A percentile compares a stretch with the other conserved stretches of the same genome.
Evolutionary conservation across 2,329 filamentous ascomycete genomes (phyloP).

Genomic region (Apiospora malaysiana): DNA sequence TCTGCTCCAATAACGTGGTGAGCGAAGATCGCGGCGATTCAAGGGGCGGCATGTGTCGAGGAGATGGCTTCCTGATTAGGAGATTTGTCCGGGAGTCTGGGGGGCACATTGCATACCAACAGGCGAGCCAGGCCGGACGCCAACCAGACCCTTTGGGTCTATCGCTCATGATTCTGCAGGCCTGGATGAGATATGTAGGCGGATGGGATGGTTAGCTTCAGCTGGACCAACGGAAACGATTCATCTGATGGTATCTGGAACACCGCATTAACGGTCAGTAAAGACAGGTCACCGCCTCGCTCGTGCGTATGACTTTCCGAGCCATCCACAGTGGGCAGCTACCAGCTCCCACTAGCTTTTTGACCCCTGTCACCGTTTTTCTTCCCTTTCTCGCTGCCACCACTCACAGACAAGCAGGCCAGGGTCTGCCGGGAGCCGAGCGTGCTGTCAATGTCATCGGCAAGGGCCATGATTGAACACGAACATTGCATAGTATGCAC

Average conservation of each 20-base stretch:
- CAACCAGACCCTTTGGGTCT: neutral
- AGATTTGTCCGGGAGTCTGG: slow-evolving; percentile 1
- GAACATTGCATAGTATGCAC: neutral
- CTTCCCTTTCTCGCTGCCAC: neutral
- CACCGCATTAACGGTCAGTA: neutral
- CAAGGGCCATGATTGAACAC: neutral
- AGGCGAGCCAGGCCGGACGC: neutral
- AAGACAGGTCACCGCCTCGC: slow-evolving; percentile 1
- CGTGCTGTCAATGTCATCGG: neutral
- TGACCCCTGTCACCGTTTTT: slow-evolving; percentile 16
- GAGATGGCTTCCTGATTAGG: slow-evolving; percentile 18
- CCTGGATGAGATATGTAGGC: neutral
- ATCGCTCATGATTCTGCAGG: neutral
- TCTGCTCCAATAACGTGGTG: slow-evolving; percentile 18
- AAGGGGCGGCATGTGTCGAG: slow-evolving; percentile 17
- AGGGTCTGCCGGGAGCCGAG: slow-evolving; percentile 9
- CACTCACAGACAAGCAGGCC: neutral
- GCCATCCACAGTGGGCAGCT: neutral
- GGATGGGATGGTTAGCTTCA: neutral
- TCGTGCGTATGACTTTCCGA: neutral
- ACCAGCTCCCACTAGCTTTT: too few relatives aligned
- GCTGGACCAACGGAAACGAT: neutral
- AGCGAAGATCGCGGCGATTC: slow-evolving; percentile 18
- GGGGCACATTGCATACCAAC: slow-evolving; percentile 2
- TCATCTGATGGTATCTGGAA: neutral